phyloP scores from a whole-genome alignment of 805 yeast species.

The Cyberlindnera veronae region DNA sequence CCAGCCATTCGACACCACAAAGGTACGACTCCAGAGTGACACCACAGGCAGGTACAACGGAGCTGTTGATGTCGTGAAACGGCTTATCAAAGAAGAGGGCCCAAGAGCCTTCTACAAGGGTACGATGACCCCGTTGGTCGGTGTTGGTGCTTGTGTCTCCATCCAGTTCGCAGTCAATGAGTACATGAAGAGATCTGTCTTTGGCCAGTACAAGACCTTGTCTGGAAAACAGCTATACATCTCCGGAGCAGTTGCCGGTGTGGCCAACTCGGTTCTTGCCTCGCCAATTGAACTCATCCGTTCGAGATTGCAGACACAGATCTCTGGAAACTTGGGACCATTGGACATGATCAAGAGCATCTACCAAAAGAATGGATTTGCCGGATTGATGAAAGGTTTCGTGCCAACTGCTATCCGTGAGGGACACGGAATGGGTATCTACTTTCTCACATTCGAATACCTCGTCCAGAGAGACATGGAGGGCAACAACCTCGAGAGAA shows the following conservation, averaged over 20 bases:
- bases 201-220: constrained; percentile 40
- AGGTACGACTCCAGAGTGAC: constrained; percentile 77
- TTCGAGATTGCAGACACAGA: constrained; percentile 89
- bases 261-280: constrained; percentile 84
- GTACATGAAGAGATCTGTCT: constrained; percentile 80
- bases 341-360: constrained; percentile 64
- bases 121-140: constrained; percentile 86
- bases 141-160: constrained; percentile 97
- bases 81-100: constrained; percentile 77
- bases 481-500: constrained; percentile 45
- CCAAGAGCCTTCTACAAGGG: constrained; percentile 87
- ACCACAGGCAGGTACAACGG: constrained; percentile 72
- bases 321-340: constrained; percentile 66
- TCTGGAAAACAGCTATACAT: constrained; percentile 65
- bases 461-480: constrained; percentile 64
- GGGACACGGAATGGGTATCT: constrained; percentile 81
- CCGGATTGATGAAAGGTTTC: constrained; percentile 77
- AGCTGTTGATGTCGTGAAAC: constrained; percentile 72
- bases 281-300: constrained; percentile 95
- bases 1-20: constrained; percentile 94
- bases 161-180: constrained; percentile 96
- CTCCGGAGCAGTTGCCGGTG: constrained; percentile 90
- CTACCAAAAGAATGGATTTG: constrained; percentile 45
- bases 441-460: constrained; percentile 89
- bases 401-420: constrained; percentile 83